phyloP scores from a whole-genome alignment of 2,329 filamentous ascomycete species.

The Xylaria sp. region DNA sequence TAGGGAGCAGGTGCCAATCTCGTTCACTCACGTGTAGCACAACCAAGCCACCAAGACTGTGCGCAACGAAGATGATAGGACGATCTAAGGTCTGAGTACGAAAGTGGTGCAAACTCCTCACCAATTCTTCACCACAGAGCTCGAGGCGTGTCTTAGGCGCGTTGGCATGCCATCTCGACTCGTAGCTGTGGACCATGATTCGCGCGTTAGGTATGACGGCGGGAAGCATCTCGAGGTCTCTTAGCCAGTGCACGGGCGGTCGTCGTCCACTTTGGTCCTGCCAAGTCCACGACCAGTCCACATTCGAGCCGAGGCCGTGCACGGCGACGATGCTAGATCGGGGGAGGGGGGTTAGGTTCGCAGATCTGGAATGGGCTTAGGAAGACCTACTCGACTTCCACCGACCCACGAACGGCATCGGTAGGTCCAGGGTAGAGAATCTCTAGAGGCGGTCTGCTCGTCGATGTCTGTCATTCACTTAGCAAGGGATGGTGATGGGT shows the following conservation, averaged over 20 bases:
- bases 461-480: too few relatives aligned
- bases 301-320: conserved; percentile 30
- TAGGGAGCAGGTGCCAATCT: conserved; percentile 14
- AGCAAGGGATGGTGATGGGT: too few relatives aligned
- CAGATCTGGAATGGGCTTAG: too few relatives aligned
- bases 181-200: conserved; percentile 28
- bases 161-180: conserved; percentile 20
- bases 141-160: too few relatives aligned
- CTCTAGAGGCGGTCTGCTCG: too few relatives aligned
- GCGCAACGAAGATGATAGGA: conserved; percentile 28
- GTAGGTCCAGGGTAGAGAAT: too few relatives aligned
- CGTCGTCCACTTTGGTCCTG: conserved; percentile 10
- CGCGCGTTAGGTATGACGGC: conserved; percentile 18
- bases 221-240: conserved; percentile 23
- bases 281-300: conserved; percentile 30
- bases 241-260: conserved; percentile 22
- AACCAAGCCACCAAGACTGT: conserved; percentile 28
- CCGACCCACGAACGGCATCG: too few relatives aligned
- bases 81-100: conserved; percentile 14
- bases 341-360: too few relatives aligned
- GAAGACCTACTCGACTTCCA: too few relatives aligned
- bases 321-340: conserved; percentile 30
- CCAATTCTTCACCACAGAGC: conserved; percentile 22
- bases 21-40: conserved; percentile 18
- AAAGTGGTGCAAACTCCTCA: conserved; percentile 22